Evolutionary conservation across 164 flowering plant species (phyloP).

Genomic region (Malania oleifera): DNA sequence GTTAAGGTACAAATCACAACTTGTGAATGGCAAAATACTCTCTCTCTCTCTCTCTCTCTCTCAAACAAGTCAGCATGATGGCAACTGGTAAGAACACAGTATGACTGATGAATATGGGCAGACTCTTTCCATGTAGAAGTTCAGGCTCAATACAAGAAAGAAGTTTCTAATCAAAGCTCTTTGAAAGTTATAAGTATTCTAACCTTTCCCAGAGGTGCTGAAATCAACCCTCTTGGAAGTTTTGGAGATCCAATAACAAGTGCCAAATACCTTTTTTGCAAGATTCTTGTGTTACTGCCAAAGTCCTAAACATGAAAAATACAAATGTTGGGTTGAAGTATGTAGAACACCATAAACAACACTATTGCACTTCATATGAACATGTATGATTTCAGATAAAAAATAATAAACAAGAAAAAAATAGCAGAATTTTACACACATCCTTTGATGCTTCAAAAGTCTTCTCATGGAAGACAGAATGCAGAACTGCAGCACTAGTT

Average conservation of each 20-base stretch:
- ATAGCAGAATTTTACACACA: slow-evolving; percentile 31
- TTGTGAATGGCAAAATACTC: too few species aligned
- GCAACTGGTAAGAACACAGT: too few species aligned
- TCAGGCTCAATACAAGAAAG: too few species aligned
- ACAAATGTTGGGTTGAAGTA: background rate
- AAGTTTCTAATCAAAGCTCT: too few species aligned
- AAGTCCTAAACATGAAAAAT: slow-evolving; percentile 28
- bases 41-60: too few species aligned
- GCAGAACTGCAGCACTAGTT: slow-evolving; percentile 65
- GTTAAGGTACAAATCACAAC: too few species aligned
- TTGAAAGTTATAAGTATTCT: background rate
- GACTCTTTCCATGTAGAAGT: too few species aligned
- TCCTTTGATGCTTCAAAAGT: slow-evolving; percentile 55
- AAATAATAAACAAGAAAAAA: background rate
- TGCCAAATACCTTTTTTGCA: slow-evolving; percentile 75
- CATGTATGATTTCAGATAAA: background rate
- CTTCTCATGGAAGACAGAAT: slow-evolving; percentile 90
- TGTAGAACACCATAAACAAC: background rate
- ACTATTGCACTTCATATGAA: background rate
- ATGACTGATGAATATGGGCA: too few species aligned
- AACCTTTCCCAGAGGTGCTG: slow-evolving; percentile 83
- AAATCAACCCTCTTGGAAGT: slow-evolving; percentile 57
- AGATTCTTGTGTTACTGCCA: slow-evolving; percentile 29
- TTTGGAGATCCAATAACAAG: slow-evolving; percentile 88
- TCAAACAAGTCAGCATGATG: too few species aligned